Evolutionary conservation across 352 stramenopile genomes (phyloP).

Genomic region (Pythium vanterpoolii): DNA sequence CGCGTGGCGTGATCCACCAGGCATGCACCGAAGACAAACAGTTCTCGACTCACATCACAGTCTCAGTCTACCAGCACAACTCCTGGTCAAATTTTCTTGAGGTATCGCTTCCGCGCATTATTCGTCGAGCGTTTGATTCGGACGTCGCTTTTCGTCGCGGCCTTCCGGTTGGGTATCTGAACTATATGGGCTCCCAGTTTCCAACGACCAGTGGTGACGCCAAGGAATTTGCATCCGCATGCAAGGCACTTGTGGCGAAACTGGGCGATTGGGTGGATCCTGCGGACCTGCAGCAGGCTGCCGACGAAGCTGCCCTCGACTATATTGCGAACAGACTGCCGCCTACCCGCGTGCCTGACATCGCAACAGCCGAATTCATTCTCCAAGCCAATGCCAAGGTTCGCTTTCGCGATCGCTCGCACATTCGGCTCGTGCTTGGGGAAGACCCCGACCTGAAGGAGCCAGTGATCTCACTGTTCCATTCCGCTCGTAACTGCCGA

Average conservation of each 20-base stretch:
- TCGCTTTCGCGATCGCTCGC: slow-evolving; percentile 64
- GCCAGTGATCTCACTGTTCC: slow-evolving; percentile 62
- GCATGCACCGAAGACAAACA: slow-evolving; percentile 66
- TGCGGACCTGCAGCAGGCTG: slow-evolving; percentile 60
- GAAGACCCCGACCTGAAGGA: slow-evolving; percentile 54
- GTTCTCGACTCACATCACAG: slow-evolving; percentile 86
- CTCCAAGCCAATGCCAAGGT: slow-evolving; percentile 46
- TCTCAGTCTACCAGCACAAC: slow-evolving; percentile 88
- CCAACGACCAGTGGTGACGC: slow-evolving; percentile 32
- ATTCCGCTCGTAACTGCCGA: slow-evolving; percentile 73
- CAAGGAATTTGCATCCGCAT: slow-evolving; percentile 40
- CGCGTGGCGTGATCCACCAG: slow-evolving; percentile 76
- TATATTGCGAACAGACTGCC: slow-evolving; percentile 74
- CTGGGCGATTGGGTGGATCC: slow-evolving; percentile 44
- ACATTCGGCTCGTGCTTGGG: slow-evolving; percentile 63
- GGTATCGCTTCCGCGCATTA: slow-evolving; percentile 66
- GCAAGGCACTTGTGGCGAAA: slow-evolving; percentile 49
- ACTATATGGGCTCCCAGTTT: slow-evolving; percentile 74
- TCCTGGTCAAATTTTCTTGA: slow-evolving; percentile 88
- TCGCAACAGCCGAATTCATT: slow-evolving; percentile 30
- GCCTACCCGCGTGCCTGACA: slow-evolving; percentile 23
- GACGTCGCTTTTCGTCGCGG: slow-evolving; percentile 71
- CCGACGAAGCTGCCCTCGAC: slow-evolving; percentile 75
- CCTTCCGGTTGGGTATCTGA: slow-evolving; percentile 69
- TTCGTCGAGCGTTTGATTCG: slow-evolving; percentile 75